Percentiles rank a stretch among this genome's conserved stretches.
Evolutionary conservation across 495 filamentous ascomycete genomes (phyloP).

Genomic region (Cryomyces minteri): DNA sequence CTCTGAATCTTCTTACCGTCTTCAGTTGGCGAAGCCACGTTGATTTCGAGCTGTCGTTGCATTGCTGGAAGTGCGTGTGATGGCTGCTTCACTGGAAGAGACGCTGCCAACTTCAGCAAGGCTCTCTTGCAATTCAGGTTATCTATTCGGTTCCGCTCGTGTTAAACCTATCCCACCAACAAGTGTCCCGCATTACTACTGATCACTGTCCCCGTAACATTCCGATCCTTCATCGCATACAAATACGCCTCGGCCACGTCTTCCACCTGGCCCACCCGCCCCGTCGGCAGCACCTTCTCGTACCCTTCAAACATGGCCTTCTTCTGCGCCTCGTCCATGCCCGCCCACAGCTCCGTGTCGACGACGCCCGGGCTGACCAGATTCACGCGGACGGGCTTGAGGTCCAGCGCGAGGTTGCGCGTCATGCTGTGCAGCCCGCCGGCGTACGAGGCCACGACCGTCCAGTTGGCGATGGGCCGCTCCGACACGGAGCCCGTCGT

Average conservation of each 20-base stretch:
- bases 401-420: constrained; percentile 34
- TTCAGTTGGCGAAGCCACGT: no score
- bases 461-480: constrained; percentile 29
- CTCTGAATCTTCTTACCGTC: no score
- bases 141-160: no score
- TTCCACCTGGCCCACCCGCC: constrained; percentile 28
- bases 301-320: constrained; percentile 16
- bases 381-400: constrained; percentile 43
- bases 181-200: neutral
- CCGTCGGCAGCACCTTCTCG: constrained; percentile 20
- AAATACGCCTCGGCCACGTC: constrained; percentile 48
- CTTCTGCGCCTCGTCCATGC: constrained; percentile 12
- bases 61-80: no score
- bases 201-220: constrained; percentile 25
- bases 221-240: constrained; percentile 42
- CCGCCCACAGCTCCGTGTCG: constrained; percentile 30
- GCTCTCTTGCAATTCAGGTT: no score
- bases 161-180: neutral
- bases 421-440: constrained; percentile 23
- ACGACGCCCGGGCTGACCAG: constrained; percentile 35
- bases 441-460: constrained; percentile 21
- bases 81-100: no score
- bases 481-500: constrained; percentile 30
- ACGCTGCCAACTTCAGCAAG: no score
- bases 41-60: no score